Evolutionary conservation across 495 filamentous ascomycete genomes (phyloP), one percentile per base, ranked within the genome.

Genomic region (Penicillium cataractarum): DNA sequence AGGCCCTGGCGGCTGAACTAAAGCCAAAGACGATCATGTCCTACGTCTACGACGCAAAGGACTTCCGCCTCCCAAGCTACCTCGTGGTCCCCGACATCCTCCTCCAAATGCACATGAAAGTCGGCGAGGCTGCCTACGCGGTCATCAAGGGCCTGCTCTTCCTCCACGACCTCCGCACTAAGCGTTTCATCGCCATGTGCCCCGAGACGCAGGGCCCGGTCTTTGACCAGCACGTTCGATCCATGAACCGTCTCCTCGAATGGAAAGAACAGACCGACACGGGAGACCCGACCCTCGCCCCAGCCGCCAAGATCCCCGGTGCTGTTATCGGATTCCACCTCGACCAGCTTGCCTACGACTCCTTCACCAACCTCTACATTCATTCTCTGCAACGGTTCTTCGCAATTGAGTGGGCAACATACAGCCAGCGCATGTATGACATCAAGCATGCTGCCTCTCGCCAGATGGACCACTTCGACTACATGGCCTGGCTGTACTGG

Each of bases 141-240:
- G 53, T 40, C n/a, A 58, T 72, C 24, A 37, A 35, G 0, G 13
- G 15, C 39, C 59, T 76, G 51, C 60, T 66, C 40, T 8, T 27
- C 4, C 22, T 65, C 21, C 44, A 59, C 44, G 0, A 29, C 17
- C 6, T 31, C 1, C 52, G 53, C 46, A 32, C 53, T 39, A 27
- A 60, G 15, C 66, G 71, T 19, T 72, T 61, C 60, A 40, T 48
- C 33, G 55, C 51, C 33, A 56, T 75, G 46, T 77, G 71, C 29
- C 60, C 66, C 27, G 9, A 9, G 6, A 21, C 33, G 3, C 6
- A 15, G 6, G 32, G 49, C 17, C 8, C 21, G 15, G 8, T 26
- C 27, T 60, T 48, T 55, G 9, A 46, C 19, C n/a, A 26, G 0
- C 71, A 75, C 31, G 15, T n/a, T 13, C 10, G 7, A 4, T 70